These are phyloP conservation scores for Sugiyamaella boreocaroliniensis DNA, from an alignment of 805 yeast species.

Conservation along the genomic window DNA sequence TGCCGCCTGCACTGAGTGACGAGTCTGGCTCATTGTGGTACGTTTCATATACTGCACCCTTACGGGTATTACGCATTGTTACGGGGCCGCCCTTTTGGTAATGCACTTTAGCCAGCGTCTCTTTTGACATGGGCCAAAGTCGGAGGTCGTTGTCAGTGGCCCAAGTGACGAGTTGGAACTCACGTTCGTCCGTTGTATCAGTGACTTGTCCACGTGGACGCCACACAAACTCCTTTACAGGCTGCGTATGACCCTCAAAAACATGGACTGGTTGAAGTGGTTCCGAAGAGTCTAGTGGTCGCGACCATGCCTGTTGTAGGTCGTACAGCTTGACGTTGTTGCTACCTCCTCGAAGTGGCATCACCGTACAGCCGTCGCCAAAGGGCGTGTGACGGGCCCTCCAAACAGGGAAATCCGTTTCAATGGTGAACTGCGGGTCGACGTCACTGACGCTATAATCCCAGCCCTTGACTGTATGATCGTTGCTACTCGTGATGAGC, in stretches of 20 bases:
- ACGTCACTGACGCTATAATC: conserved; percentile 34
- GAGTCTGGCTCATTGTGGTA: conserved; percentile 46
- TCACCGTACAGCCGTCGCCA: conserved; percentile 79
- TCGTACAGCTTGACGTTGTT: conserved; percentile 55
- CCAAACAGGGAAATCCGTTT: conserved; percentile 79
- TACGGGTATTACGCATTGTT: conserved; percentile 35
- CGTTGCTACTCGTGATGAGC: conserved; percentile 80
- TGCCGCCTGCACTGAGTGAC: not conserved
- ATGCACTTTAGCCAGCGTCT: conserved; percentile 40
- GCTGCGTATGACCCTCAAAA: conserved; percentile 77
- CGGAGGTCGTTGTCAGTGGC: conserved; percentile 79
- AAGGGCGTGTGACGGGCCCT: conserved; percentile 85
- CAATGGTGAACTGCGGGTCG: conserved; percentile 51
- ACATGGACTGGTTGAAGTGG: conserved; percentile 47
- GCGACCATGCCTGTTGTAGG: conserved; percentile 29
- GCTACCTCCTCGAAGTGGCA: conserved; percentile 86
- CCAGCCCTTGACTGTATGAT: conserved; percentile 80
- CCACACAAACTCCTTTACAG: conserved; percentile 87
- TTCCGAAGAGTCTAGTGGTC: conserved; percentile 24
- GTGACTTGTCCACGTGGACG: conserved; percentile 50
- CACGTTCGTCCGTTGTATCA: conserved; percentile 53
- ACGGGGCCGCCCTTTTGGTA: conserved; percentile 37
- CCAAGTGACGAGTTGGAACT: conserved; percentile 92
- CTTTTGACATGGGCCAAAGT: conserved; percentile 64
- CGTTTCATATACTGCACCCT: conserved; percentile 39